Evolutionary conservation across 129 eudicot genomes (phyloP), one percentile per base, ranked within the genome.

Genomic region (Centrapalus pauciflorus): DNA sequence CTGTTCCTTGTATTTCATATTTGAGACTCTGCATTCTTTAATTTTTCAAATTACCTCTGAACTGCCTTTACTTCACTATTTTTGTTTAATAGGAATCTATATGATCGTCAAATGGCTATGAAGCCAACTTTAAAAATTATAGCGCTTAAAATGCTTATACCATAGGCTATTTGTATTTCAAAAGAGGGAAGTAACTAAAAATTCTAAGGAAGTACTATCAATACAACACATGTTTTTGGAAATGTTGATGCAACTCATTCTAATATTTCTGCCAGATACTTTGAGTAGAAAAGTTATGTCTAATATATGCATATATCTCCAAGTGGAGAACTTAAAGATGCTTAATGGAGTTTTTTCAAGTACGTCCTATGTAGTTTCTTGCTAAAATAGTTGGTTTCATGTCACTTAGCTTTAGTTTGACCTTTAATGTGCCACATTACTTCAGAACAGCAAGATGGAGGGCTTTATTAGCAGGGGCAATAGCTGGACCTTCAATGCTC

Each of bases 401-500:
- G 64, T 67, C 14, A 55, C 64, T 66, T 59, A 30, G 27, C 40
- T 25, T 54, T 54, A 45, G 23, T 14, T 49, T 50, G 34, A 37
- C 16, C 37, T 57, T 55, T 9, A 63, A 37, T 35, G 14, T 27
- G 51, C 54, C 32, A 46, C 73, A 19, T 56, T 54, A 49, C 37
- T 79, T 61, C 85, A 92, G 98, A 89, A 93, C 98, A 71, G 95
- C 96, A 67, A 88, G 78, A 72, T 93, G 98, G 98, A 93, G 98
- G 69, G 89, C 96, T 28, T 78, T 93, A 76, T 79, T 93, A 70
- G 98, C 98, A 43, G 98, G 98, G 55, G 82, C 82, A 8, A 77
- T 93, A 74, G 98, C 98, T 0, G 98, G 98, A 69, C 98, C 98
- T 23, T 93, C 98, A 16, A 83, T 93, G 98, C 92, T 93, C 51